phyloP scores from a whole-genome alignment of 1,284 basidiomycete species.

The Hymenochaete sp. region DNA sequence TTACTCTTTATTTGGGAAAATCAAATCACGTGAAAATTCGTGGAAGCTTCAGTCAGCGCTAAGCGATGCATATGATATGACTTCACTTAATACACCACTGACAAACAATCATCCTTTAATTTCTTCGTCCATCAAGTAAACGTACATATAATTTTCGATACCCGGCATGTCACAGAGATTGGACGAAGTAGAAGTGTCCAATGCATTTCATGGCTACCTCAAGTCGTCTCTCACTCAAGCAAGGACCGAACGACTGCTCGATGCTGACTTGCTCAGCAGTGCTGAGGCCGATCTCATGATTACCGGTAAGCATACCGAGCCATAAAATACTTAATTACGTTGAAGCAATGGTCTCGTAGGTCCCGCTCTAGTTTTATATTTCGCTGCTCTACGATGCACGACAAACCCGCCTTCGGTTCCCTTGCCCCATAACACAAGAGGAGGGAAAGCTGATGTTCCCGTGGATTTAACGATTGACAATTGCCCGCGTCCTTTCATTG shows the following conservation, averaged over 20 bases:
- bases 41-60: too few species aligned
- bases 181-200: slow-evolving; percentile 56
- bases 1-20: too few species aligned
- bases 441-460: slow-evolving; percentile 28
- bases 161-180: too few species aligned
- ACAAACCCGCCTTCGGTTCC: slow-evolving; percentile 55
- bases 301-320: slow-evolving; percentile 43
- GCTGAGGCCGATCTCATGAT: slow-evolving; percentile 77
- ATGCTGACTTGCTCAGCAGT: slow-evolving; percentile 59
- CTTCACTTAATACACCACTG: too few species aligned
- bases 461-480: slow-evolving; percentile 43
- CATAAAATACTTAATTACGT: background rate
- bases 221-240: slow-evolving; percentile 69
- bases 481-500: slow-evolving; percentile 51
- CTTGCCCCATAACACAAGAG: slow-evolving; percentile 41
- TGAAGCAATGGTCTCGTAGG: slow-evolving; percentile 28
- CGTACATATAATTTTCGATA: too few species aligned
- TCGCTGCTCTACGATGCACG: slow-evolving; percentile 55
- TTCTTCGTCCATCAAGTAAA: too few species aligned
- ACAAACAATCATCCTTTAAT: too few species aligned
- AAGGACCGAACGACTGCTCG: slow-evolving; percentile 62
- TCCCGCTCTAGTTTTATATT: slow-evolving; percentile 60
- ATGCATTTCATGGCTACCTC: slow-evolving; percentile 72
- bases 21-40: too few species aligned
- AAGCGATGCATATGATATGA: too few species aligned